These are phyloP conservation scores for Nicotiana attenuata DNA, from an alignment of 257 asterid species.

Conservation along the genomic window DNA sequence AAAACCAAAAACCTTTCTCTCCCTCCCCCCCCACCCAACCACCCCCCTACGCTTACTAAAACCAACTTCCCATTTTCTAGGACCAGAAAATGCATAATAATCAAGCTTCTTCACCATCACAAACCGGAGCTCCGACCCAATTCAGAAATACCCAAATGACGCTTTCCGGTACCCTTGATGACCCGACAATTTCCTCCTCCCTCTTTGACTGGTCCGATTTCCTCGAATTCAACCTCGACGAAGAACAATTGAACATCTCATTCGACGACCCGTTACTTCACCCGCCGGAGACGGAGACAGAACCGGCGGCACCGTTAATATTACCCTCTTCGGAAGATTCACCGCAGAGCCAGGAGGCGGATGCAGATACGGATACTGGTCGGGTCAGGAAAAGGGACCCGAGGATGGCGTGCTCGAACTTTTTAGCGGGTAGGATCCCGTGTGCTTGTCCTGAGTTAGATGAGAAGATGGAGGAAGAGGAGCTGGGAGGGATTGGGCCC, in stretches of 20 bases:
- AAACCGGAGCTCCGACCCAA: neutral
- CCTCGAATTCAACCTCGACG: constrained; percentile 61
- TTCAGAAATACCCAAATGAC: constrained; percentile 19
- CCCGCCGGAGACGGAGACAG: neutral
- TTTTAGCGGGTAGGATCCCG: constrained; percentile 80
- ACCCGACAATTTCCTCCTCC: constrained; percentile 34
- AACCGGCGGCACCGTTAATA: neutral
- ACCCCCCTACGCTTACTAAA: neutral
- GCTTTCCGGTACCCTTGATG: constrained; percentile 19
- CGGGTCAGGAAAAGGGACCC: constrained; percentile 84
- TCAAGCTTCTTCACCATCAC: constrained; percentile 11
- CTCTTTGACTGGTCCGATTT: constrained; percentile 72
- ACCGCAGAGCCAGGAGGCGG: neutral
- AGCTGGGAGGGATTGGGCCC: constrained; percentile 21
- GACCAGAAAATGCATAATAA: constrained; percentile 22
- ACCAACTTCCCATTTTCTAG: constrained; percentile 17
- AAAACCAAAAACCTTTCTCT: neutral
- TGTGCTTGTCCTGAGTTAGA: constrained; percentile 96
- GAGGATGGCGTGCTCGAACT: constrained; percentile 74
- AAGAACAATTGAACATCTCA: constrained; percentile 23
- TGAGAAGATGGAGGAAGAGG: constrained; percentile 57
- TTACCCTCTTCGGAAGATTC: constrained; percentile 2
- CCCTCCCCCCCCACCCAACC: neutral
- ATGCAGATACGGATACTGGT: constrained; percentile 20
- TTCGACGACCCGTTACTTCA: constrained; percentile 17